phyloP scores from a whole-genome alignment of 202 grass and related monocot genomes.

The Dendrocalamus latiflorus region DNA sequence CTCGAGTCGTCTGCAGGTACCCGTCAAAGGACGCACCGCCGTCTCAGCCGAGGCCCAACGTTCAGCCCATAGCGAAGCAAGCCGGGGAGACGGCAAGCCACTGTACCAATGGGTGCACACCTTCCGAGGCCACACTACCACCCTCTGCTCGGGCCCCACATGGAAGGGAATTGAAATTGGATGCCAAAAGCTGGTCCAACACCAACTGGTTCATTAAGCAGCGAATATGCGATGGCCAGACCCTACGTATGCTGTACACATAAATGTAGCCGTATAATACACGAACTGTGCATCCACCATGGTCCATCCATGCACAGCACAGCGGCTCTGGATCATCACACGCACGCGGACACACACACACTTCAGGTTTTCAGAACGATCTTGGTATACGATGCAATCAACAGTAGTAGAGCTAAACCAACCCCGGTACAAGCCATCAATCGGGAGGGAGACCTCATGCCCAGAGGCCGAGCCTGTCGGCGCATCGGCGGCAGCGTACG shows the following conservation, averaged over 20 bases:
- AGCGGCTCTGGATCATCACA: neutral
- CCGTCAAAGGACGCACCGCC: neutral
- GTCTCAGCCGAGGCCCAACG: neutral
- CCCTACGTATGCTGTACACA: neutral
- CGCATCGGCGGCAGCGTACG: slow-evolving; percentile 38
- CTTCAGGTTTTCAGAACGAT: neutral
- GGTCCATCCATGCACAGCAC: neutral
- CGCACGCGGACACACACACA: neutral
- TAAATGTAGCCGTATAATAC: neutral
- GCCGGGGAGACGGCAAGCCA: neutral
- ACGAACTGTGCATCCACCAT: neutral
- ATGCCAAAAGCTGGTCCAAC: neutral
- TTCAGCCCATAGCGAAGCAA: neutral
- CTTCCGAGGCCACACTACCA: neutral
- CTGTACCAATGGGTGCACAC: neutral
- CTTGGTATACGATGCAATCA: neutral
- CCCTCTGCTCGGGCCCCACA: neutral
- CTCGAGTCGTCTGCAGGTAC: neutral
- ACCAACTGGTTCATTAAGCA: too few species aligned
- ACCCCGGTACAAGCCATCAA: neutral
- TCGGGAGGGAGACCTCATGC: neutral
- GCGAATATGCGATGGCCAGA: neutral
- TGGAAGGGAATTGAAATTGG: neutral
- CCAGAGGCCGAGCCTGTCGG: slow-evolving; percentile 28
- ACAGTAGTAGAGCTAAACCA: neutral